Evolutionary conservation across 192 early-diverging fungal species (phyloP).

Genomic region (Phlyctochytrium planicorne): DNA sequence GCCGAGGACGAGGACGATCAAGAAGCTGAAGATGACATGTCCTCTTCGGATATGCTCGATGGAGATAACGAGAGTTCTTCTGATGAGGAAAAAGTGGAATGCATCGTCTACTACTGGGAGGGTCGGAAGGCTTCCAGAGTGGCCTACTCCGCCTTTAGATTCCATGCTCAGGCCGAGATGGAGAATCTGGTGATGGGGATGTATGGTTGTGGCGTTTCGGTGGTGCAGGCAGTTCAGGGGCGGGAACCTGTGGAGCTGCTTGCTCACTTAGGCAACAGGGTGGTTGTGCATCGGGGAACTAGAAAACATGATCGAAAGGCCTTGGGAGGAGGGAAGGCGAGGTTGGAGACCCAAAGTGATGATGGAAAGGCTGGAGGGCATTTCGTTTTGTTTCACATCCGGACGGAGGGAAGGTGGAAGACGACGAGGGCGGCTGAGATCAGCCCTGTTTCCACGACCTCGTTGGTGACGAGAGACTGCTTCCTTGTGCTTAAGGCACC

Average conservation of each 20-base stretch:
- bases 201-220: conserved; percentile 42
- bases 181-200: conserved; percentile 41
- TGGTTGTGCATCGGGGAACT: conserved; percentile 42
- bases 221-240: conserved; percentile 42
- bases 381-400: conserved; percentile 46
- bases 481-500: conserved; percentile 34
- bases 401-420: conserved; percentile 40
- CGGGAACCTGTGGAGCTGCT: conserved; percentile 50
- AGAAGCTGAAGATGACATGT: conserved; percentile 2
- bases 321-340: too few relatives aligned
- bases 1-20: background rate
- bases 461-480: conserved; percentile 45
- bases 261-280: conserved; percentile 47
- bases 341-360: background rate
- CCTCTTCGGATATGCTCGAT: background rate
- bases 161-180: conserved; percentile 49
- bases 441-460: background rate
- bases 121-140: conserved; percentile 33
- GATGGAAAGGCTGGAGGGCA: background rate
- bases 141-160: conserved; percentile 47
- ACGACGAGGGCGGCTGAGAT: conserved; percentile 52
- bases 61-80: background rate
- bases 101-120: conserved; percentile 60
- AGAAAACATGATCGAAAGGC: conserved; percentile 12
- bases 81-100: conserved; percentile 31